Evolutionary conservation across 176 grass and related monocot species (phyloP), one percentile per base, ranked within the genome.

Genomic region (Carex littledalei): DNA sequence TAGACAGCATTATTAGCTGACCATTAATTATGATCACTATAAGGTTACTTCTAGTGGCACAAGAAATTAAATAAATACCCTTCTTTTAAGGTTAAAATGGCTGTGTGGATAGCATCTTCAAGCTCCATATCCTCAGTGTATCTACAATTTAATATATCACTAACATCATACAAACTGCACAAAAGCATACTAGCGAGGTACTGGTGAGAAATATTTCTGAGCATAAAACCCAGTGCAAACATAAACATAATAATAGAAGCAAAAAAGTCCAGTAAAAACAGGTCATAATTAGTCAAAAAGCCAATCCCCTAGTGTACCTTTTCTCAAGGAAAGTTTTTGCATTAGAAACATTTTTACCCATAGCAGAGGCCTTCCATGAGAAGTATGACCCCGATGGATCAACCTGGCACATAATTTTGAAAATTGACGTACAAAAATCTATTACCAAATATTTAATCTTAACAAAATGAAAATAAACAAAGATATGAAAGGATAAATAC

Each of bases 321-420:
- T 98, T 98, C 69, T 98, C 93, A 79, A 95, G 95, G 90, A 98
- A 98, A 0, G 95, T 95, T 80, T 98, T 98, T 39, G 95, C 95
- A 81, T 98, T 95, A 54, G 95, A 98, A 18, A 98, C 93, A 61
- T 98, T 98, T 90, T 98, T 98, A 6, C 95, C 95, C 93, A 95
- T 98, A 22, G 95, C 95, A 88, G 95, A 98, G 73, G 95, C 95
- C 87, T 98, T 98, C 95, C 95, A 95, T n/a, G 95, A 95, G 84
- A 98, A 98, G 85, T 98, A 98, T 7, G 95, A 98, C 80, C 95
- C 95, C 74, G 95, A 98, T 22, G 95, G 93, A 56, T 98, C 95
- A 75, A 98, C 95, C 95, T 98, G 78, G 10, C 82, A 35, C 14
- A 63, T 15, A 81, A 12, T 81, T 34, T 79, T 83, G 37, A 47